Percentiles rank a stretch among this genome's conserved stretches.
Conservation (phyloP, 1,284 basidiomycete species). For the Ganoderma meredithae region DNA sequence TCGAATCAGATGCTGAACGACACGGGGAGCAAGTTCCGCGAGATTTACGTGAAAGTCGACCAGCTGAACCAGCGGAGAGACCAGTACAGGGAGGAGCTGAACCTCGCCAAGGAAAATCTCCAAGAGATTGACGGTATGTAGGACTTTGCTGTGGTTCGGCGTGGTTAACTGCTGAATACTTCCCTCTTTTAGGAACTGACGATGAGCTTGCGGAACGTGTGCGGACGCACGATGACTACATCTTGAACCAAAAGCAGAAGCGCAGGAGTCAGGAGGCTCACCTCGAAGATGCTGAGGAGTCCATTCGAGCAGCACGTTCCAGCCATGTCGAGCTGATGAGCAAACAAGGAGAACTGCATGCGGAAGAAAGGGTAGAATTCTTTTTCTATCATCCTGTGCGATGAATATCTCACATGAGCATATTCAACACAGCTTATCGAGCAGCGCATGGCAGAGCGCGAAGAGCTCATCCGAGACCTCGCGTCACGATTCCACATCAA, state of each 20-base stretch:
- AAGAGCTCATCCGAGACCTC: conserved; percentile 77
- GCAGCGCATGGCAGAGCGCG: conserved; percentile 76
- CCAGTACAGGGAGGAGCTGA: conserved; percentile 61
- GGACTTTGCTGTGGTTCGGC: too few species aligned
- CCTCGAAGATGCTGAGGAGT: conserved; percentile 70
- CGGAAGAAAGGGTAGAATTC: conserved; percentile 65
- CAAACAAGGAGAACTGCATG: conserved; percentile 66
- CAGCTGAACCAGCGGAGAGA: conserved; percentile 70
- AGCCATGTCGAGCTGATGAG: conserved; percentile 64
- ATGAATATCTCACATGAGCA: conserved; percentile 11
- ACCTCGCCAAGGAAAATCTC: conserved; percentile 72
- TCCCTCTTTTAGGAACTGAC: conserved; percentile 67
- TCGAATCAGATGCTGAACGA: conserved; percentile 88
- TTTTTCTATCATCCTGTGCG: background rate
- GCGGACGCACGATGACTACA: conserved; percentile 76
- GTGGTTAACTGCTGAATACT: background rate
- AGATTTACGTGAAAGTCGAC: conserved; percentile 81
- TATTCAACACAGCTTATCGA: conserved; percentile 68
- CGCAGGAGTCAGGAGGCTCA: conserved; percentile 55
- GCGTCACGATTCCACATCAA: conserved; percentile 74
- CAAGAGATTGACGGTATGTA: conserved; percentile 74
- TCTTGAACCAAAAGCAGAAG: conserved; percentile 61
- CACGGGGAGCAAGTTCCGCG: conserved; percentile 84
- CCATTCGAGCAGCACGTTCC: conserved; percentile 58
- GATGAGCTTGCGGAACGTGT: conserved; percentile 77